Percentiles rank a stretch among this genome's conserved stretches.
Conservation (phyloP, 495 filamentous ascomycete genomes). For the Xeromyces bisporus region DNA sequence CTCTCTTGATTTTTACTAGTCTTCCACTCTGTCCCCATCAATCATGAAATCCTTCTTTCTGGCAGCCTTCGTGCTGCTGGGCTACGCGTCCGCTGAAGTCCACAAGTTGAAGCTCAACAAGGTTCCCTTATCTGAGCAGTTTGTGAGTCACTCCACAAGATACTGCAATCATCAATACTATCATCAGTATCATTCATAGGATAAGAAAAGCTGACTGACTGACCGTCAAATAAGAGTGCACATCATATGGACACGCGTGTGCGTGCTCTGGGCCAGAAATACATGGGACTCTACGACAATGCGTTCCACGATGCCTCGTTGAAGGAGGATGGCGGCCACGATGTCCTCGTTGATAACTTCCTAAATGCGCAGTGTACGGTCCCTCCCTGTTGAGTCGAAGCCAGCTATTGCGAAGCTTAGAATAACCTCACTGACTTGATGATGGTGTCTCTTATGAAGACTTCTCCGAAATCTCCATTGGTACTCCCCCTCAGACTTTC, state of each 20-base stretch:
- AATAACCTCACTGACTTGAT: not conserved
- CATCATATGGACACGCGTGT: conserved; percentile 70
- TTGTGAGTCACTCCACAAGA: conserved; percentile 46
- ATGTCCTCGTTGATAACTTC: conserved; percentile 89
- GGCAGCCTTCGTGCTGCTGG: conserved; percentile 65
- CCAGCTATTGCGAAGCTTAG: too few relatives aligned
- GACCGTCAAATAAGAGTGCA: conserved; percentile 35
- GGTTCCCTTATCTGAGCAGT: conserved; percentile 77
- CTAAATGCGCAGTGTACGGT: conserved; percentile 92
- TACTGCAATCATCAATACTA: conserved; percentile 1
- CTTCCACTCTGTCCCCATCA: too few relatives aligned
- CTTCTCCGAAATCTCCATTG: conserved; percentile 90
- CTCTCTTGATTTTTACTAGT: not conserved
- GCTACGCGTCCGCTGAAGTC: conserved; percentile 63
- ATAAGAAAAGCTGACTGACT: conserved; percentile 6
- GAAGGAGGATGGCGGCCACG: conserved; percentile 51
- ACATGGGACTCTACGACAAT: conserved; percentile 70
- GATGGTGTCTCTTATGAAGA: conserved; percentile 36
- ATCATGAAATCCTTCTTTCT: conserved; percentile 70
- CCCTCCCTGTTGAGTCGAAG: too few relatives aligned
- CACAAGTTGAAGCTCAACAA: conserved; percentile 97
- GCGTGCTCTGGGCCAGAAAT: conserved; percentile 57
- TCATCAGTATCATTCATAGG: conserved; percentile 1
- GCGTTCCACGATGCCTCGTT: conserved; percentile 62
- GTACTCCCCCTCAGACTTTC: conserved; percentile 83